Evolutionary conservation across 2,329 filamentous ascomycete genomes (phyloP).

Genomic region (Colletotrichum acutatum): DNA sequence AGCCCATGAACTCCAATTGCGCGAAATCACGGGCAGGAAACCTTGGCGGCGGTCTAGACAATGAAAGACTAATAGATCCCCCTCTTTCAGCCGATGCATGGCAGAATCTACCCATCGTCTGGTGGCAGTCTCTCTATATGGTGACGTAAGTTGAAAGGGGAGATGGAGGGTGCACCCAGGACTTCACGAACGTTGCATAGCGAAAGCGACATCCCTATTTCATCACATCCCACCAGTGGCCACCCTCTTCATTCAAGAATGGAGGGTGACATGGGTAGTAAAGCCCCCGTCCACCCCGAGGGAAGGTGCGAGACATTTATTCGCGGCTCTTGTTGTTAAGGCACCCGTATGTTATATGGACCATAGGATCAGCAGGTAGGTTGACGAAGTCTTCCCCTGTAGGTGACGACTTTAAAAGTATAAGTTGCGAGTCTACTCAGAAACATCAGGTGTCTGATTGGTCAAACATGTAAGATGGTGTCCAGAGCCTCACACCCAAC

Average conservation of each 20-base stretch:
- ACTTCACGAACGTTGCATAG: conserved; percentile 12
- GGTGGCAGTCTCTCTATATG: background rate
- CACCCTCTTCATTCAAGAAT: background rate
- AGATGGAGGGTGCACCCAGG: background rate
- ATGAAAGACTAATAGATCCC: background rate
- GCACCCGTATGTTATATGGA: background rate
- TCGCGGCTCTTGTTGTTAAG: background rate
- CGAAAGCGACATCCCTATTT: conserved; percentile 5
- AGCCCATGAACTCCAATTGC: background rate
- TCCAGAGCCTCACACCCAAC: background rate
- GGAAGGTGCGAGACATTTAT: background rate
- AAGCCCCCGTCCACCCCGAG: background rate
- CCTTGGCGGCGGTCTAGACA: conserved; percentile 7
- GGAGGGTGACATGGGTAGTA: background rate
- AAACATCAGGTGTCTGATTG: background rate
- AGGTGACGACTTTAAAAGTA: conserved; percentile 18
- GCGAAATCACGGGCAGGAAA: background rate
- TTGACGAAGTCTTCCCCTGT: background rate
- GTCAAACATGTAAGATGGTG: background rate
- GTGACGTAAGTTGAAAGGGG: background rate
- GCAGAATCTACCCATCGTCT: conserved; percentile 4
- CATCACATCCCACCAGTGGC: background rate
- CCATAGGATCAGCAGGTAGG: background rate
- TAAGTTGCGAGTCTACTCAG: conserved; percentile 4
- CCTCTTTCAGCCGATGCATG: conserved; percentile 26